Base-by-base conservation (phyloP, 495 filamentous ascomycete genomes). In the Terfezia boudieri region DNA sequence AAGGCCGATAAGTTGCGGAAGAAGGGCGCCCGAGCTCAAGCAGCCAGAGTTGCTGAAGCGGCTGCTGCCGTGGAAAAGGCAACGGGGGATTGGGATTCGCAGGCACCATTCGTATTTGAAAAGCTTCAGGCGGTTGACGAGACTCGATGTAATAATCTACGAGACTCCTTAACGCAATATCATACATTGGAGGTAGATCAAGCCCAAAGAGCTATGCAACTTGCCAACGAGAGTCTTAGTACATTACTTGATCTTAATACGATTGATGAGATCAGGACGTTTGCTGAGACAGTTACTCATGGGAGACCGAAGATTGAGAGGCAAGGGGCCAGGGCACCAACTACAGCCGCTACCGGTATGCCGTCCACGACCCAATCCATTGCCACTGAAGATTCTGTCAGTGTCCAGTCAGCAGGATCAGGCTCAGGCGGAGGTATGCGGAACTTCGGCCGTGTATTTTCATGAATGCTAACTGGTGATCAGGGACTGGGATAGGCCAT, bases 61-160 rank as follows among this genome's bases (percentile, higher is more conserved):
- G 70, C 79, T 0, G 70, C 79, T 11, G 78, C 82, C 49, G 74
- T 90, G 12, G 83, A 93, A 52, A 79, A 76, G 59, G 82, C 87
- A 4, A 77, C 70, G 51, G 76, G 80, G 57, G 83, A 93, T 66
- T 99, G 92, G 92, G 82, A 94, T 37, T 92, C 90, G 9, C 84
- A 94, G 65, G 85, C 92, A 37, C 92, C 92, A 8, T 96, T 84
- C 67, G 81, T 95, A 54, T 96, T 92, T 64, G 92, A 96, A 67
- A 85, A 82, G 56, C 77, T 99, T 16, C 92, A 99, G 67, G 80
- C 86, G 8, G 70, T 87, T 16, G 92, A 99, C 57, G 92, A 99
- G 69, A 79, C 74, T 55, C 75, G 92, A 55, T 73, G 92, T 57
- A 94, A 95, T 66, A 83, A 93, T 66, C 73, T 99, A 52, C 83